phyloP scores from a whole-genome alignment of 257 asterid genomes.

The Solanum bulbocastanum region DNA sequence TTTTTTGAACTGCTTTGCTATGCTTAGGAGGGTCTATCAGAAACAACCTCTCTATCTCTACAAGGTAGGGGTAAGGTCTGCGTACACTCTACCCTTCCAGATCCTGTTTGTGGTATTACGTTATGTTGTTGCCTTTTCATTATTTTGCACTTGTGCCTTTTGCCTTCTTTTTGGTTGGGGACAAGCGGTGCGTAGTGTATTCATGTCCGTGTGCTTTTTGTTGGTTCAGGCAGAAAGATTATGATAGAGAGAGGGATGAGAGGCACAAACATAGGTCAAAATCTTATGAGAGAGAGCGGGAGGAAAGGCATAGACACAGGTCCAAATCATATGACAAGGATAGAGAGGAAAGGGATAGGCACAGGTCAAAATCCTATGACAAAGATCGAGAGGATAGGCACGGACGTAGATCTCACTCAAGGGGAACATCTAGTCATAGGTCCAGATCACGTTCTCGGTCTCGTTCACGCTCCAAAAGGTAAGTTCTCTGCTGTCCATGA shows the following conservation, averaged over 20 bases:
- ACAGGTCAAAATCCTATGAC: slow-evolving; percentile 17
- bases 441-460: slow-evolving; percentile 54
- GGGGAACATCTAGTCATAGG: slow-evolving; percentile 50
- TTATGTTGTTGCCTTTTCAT: neutral
- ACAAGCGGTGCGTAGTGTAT: neutral
- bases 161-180: neutral
- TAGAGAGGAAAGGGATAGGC: neutral
- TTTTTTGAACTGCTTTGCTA: neutral
- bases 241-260: slow-evolving; percentile 3
- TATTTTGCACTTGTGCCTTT: neutral
- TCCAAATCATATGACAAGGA: slow-evolving; percentile 17
- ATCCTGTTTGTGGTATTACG: neutral
- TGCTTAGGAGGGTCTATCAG: neutral
- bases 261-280: neutral
- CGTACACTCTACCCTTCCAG: neutral
- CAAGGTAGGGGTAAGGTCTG: neutral
- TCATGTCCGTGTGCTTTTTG: neutral
- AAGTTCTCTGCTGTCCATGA: neutral
- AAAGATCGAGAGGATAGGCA: slow-evolving; percentile 60
- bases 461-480: slow-evolving; percentile 6
- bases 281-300: slow-evolving; percentile 47
- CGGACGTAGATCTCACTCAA: slow-evolving; percentile 52
- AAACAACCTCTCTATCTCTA: neutral
- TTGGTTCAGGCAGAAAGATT: slow-evolving; percentile 57
- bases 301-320: slow-evolving; percentile 51